Evolutionary conservation across 164 flowering plant genomes (phyloP), one percentile per base, ranked within the genome.

Genomic region (Macadamia tetraphylla): DNA sequence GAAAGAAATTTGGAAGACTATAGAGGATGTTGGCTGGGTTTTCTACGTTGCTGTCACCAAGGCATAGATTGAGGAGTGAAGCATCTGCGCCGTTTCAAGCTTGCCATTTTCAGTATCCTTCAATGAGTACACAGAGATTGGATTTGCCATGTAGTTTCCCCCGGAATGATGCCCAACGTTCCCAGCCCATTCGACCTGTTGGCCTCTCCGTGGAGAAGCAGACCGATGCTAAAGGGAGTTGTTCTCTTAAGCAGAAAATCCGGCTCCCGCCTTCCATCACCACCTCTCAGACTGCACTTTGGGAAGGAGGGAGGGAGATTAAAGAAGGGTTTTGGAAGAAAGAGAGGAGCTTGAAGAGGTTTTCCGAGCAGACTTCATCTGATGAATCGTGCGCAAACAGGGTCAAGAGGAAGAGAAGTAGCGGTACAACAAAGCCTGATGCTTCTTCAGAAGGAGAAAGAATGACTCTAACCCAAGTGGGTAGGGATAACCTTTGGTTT

Each of bases 21-120:
- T 84, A 84, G 88, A 89, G 85, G 74, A 93, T 93, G 98, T 93
- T 91, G 98, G 96, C 97, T 73, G 98, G 97, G 82, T 88, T 88
- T 74, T 88, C 98, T 43, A 74, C 90, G 84, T 78, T 93, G 84
- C 73, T 87, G 82, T 91, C 98, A 15, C 94, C 94, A 10, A 90
- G 97, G 88, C 92, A 88, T 81, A 84, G 95, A 84, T 84, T 88
- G 77, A 88, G 90, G 79, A 84, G 89, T 71, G 92, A 93, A 80
- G 82, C 87, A 75, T 66, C 89, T 9, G 78, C 82, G 70, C 88
- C 86, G 77, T 84, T 84, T 67, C 88, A 86, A 84, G 87, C 89
- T 80, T 88, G 91, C 74, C 88, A 86, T 82, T 83, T 83, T 62
- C 88, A 79, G 60, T 66, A 80, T 56, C 90, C 91, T 65, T 81